phyloP scores from a whole-genome alignment of 2,329 filamentous ascomycete species.

The Cladorrhinum sp. region DNA sequence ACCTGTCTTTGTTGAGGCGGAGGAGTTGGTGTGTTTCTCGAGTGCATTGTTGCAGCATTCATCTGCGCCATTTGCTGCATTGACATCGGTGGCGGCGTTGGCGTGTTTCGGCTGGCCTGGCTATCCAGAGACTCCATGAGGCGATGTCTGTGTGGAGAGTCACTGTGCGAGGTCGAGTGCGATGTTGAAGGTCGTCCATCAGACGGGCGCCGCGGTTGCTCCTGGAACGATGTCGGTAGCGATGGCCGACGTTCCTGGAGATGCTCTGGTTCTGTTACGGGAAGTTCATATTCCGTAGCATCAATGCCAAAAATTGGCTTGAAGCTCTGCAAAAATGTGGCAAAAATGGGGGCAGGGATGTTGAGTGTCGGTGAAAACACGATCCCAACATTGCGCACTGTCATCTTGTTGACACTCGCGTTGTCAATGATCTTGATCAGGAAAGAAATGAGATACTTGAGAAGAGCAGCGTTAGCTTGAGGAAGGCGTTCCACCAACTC shows the following conservation, averaged over 20 bases:
- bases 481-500: conserved; percentile 79
- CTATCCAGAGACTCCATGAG: conserved; percentile 41
- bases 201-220: conserved; percentile 26
- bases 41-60: conserved; percentile 28
- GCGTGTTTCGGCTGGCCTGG: conserved; percentile 40
- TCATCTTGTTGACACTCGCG: conserved; percentile 93
- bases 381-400: conserved; percentile 92
- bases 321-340: conserved; percentile 89
- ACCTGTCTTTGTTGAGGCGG: conserved; percentile 35
- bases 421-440: conserved; percentile 91
- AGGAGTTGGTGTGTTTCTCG: conserved; percentile 43
- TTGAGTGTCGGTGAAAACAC: conserved; percentile 97
- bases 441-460: conserved; percentile 83
- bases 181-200: conserved; percentile 48
- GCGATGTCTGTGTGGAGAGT: conserved; percentile 52
- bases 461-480: conserved; percentile 71
- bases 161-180: conserved; percentile 48
- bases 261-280: conserved; percentile 38
- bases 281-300: conserved; percentile 61
- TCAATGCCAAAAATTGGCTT: conserved; percentile 76
- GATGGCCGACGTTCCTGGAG: conserved; percentile 31
- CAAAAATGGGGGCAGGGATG: conserved; percentile 91
- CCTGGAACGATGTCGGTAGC: conserved; percentile 26
- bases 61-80: conserved; percentile 32
- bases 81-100: conserved; percentile 46